phyloP scores from a whole-genome alignment of 768 basidiomycete genomes.

The Crepidotus variabilis region DNA sequence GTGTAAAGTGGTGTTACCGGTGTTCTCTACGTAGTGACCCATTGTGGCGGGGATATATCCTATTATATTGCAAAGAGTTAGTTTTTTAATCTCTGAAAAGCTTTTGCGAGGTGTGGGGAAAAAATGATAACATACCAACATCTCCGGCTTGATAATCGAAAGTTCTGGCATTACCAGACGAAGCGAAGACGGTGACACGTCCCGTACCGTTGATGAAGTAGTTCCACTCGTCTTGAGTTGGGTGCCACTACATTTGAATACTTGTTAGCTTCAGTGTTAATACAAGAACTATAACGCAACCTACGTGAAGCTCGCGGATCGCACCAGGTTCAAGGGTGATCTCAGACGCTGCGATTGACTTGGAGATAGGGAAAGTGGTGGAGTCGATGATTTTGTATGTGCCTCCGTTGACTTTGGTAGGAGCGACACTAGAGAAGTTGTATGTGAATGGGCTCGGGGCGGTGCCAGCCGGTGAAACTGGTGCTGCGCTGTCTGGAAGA shows the following conservation, averaged over 20 bases:
- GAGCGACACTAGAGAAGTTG: conserved; percentile 44
- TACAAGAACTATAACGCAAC: too few species aligned
- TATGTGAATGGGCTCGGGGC: too few species aligned
- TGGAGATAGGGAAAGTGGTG: conserved; percentile 45
- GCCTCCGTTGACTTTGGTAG: conserved; percentile 47
- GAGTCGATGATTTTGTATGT: conserved; percentile 59
- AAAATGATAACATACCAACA: background rate
- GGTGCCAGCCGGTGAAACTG: conserved; percentile 22
- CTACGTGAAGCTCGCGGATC: conserved; percentile 25
- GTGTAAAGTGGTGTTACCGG: conserved; percentile 51
- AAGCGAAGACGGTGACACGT: conserved; percentile 58
- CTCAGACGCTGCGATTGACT: conserved; percentile 53
- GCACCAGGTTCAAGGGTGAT: conserved; percentile 57
- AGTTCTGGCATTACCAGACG: conserved; percentile 49
- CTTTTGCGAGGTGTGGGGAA: too few species aligned
- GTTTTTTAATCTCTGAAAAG: background rate
- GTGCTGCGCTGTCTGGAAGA: conserved; percentile 35
- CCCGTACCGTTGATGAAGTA: conserved; percentile 54
- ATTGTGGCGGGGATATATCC: conserved; percentile 57
- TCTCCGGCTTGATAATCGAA: conserved; percentile 63
- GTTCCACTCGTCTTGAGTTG: conserved; percentile 65
- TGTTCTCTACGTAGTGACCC: conserved; percentile 71
- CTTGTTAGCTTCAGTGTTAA: too few species aligned
- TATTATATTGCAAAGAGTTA: conserved; percentile 10
- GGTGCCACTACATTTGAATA: too few species aligned